Base-by-base conservation (phyloP, 2,329 filamentous ascomycete genomes). In the Phialemoniopsis sp. region DNA sequence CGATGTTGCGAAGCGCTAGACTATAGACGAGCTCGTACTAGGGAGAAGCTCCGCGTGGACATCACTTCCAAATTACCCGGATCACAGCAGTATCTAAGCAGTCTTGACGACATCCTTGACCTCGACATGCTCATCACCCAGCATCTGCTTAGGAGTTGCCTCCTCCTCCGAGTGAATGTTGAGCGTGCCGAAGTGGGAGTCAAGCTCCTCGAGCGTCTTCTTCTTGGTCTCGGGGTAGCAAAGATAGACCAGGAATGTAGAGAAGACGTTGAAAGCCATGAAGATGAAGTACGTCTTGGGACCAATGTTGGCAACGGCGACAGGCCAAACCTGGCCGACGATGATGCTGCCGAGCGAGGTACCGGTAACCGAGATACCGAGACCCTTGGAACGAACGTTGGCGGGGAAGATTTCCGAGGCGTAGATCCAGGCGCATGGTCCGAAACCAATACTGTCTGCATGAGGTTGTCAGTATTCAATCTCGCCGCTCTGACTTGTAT, bases 161-260 rank as follows among this genome's bases (percentile, higher is more conserved):
- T 52, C 49, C 5, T 19, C 32, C 35, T 49, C 48, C 4, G 48
- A 44, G 38, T 50, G 46, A 9, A 53, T 37, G 34, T 52, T 52
- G 29, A 50, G 44, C 41, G 46, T 49, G 31, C 50, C 50, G 41
- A 53, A 53, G 39, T 53, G 50, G 37, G 49, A 46, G 39, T 53
- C 50, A 13, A 53, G 46, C 41, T 48, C 46, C 37, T 48, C 46
- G 14, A 48, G 39, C 3, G 76, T 76, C 57, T 67, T 66, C 39
- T 57, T 31, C 37, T 44, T 45, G 5, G 46, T 48, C 41, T 48
- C 46, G 12, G 46, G 46, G 41, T 50, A 53, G 39, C 40, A 47
- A 2, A 41, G 16, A 35, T 51, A 53, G 6, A 53, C 48, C 9
- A 51, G 43, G 10, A 51, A 33, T 5, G 42, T 37, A 26, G 38